Conservation (phyloP, 2,329 filamentous ascomycete species). For the Aspergillus sp. region DNA sequence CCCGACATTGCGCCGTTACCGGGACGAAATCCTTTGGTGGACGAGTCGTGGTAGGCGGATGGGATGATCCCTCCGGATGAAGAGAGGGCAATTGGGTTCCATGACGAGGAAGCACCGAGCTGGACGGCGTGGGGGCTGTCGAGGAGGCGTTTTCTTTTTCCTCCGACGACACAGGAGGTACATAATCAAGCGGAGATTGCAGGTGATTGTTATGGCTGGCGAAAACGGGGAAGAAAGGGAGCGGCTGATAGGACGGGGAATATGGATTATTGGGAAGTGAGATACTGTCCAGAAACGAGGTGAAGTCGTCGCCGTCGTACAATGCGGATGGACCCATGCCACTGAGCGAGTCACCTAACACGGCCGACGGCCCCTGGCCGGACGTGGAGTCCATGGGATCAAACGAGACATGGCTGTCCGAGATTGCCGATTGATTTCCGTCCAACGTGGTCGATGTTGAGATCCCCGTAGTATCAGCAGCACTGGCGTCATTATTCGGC, state of each 20-base stretch:
- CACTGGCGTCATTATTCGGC: neutral
- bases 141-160: conserved; percentile 5
- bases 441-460: conserved; percentile 16
- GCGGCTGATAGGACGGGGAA: conserved; percentile 25
- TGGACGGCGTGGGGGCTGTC: conserved; percentile 16
- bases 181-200: conserved; percentile 15
- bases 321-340: conserved; percentile 15
- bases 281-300: conserved; percentile 28
- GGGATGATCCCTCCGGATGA: conserved; percentile 22
- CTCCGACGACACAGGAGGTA: conserved; percentile 10
- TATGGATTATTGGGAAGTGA: conserved; percentile 26
- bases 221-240: conserved; percentile 24
- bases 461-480: conserved; percentile 1
- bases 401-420: conserved; percentile 9
- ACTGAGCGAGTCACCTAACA: conserved; percentile 15
- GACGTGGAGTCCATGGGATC: neutral
- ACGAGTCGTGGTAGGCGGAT: conserved; percentile 15
- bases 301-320: conserved; percentile 28
- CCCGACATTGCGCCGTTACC: conserved; percentile 24
- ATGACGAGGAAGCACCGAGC: conserved; percentile 26
- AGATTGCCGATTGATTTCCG: conserved; percentile 12
- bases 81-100: conserved; percentile 26
- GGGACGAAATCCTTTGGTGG: conserved; percentile 22
- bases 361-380: conserved; percentile 3
- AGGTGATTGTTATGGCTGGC: conserved; percentile 3